Conservation (phyloP, 23 red algal species). For the Gracilariopsis chorda region DNA sequence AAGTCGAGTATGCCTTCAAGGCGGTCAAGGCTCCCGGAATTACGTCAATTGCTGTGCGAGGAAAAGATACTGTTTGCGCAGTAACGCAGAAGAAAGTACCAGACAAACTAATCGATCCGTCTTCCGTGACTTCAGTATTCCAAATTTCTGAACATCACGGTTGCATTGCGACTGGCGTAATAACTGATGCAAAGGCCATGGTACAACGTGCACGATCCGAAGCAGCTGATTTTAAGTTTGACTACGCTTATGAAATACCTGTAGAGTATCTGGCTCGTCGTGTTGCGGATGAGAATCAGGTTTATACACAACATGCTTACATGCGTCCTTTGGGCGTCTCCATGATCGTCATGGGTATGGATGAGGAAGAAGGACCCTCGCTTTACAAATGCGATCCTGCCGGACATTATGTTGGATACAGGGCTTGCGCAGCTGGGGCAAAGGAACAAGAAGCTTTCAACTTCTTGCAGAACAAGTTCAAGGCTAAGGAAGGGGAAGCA, state of each 20-base stretch:
- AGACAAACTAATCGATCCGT: constrained; percentile 95
- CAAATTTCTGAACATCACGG: constrained; percentile 88
- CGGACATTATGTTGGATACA: constrained; percentile 94
- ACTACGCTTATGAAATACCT: constrained; percentile 94
- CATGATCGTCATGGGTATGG: constrained; percentile 91
- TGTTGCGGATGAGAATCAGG: constrained; percentile 94
- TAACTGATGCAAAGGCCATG: constrained; percentile 85
- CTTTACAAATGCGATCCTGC: constrained; percentile 97
- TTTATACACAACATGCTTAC: constrained; percentile 99
- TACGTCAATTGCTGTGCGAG: constrained; percentile 89
- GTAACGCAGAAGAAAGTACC: constrained; percentile 95
- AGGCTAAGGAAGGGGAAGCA: constrained; percentile 46
- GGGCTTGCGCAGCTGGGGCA: constrained; percentile 85
- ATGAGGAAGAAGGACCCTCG: constrained; percentile 89
- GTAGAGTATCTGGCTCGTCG: constrained; percentile 86
- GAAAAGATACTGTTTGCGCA: constrained; percentile 80
- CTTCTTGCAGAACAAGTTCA: constrained; percentile 94
- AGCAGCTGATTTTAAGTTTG: constrained; percentile 89
- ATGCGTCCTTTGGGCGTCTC: constrained; percentile 94
- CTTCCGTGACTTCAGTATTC: constrained; percentile 78
- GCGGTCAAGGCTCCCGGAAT: constrained; percentile 89
- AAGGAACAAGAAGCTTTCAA: constrained; percentile 96
- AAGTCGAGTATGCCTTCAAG: constrained; percentile 99
- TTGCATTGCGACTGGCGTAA: constrained; percentile 80
- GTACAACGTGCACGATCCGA: constrained; percentile 83